phyloP scores from a whole-genome alignment of 2,329 filamentous ascomycete species.

The Verticillium longisporum region DNA sequence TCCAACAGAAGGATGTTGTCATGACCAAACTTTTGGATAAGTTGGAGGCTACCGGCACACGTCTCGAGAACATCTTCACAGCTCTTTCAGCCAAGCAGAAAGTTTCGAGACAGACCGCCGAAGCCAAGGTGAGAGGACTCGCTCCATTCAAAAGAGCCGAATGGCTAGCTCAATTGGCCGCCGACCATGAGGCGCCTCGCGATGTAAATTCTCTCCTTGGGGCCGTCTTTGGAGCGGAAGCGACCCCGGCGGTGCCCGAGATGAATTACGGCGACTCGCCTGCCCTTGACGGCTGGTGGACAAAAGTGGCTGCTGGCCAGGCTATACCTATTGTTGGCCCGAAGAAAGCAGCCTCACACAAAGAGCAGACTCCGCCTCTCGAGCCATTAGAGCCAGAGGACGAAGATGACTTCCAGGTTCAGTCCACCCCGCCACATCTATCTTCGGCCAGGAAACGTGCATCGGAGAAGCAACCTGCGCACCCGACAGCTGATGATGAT shows the following conservation, averaged over 20 bases:
- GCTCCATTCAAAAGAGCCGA: constrained; percentile 35
- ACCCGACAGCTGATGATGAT: constrained; percentile 15
- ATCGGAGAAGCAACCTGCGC: not conserved
- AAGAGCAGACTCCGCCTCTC: constrained; percentile 8
- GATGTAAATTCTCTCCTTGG: constrained; percentile 30
- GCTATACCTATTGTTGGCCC: constrained; percentile 5
- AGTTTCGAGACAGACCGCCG: constrained; percentile 34
- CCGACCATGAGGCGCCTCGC: constrained; percentile 16
- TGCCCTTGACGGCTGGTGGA: constrained; percentile 44
- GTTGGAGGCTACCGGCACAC: constrained; percentile 41
- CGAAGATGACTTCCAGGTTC: constrained; percentile 46
- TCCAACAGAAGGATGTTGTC: constrained; percentile 45
- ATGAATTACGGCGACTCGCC: constrained; percentile 24
- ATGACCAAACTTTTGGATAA: constrained; percentile 47
- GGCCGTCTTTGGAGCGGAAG: constrained; percentile 30
- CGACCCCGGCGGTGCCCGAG: constrained; percentile 21
- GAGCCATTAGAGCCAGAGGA: constrained; percentile 17
- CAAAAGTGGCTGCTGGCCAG: not conserved
- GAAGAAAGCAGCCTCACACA: not conserved
- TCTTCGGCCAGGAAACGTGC: constrained; percentile 17
- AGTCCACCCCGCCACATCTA: constrained; percentile 36
- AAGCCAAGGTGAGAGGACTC: constrained; percentile 44
- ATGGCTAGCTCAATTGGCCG: constrained; percentile 27
- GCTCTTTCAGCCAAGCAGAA: constrained; percentile 38
- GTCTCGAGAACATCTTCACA: constrained; percentile 48